Percentiles rank a stretch among this genome's conserved stretches.
These are phyloP conservation scores for Fusarium sp. DNA, from an alignment of 2,329 filamentous ascomycete species.

Conservation along the genomic window DNA sequence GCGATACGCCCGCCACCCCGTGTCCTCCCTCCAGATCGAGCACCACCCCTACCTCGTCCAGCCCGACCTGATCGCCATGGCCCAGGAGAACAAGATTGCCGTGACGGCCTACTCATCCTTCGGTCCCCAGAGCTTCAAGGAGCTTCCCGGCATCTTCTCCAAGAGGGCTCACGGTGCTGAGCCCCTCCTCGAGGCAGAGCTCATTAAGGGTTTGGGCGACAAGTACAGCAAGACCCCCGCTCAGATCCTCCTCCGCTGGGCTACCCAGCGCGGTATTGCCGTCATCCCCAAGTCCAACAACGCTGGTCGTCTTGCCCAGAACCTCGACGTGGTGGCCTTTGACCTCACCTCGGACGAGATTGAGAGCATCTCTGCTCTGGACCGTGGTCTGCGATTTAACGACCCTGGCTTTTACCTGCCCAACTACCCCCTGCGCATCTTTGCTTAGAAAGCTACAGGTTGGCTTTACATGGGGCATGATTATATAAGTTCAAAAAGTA, in stretches of 20 bases:
- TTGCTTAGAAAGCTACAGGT: conserved; percentile 45
- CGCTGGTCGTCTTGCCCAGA: conserved; percentile 58
- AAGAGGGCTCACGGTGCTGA: conserved; percentile 40
- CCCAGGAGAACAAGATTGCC: conserved; percentile 63
- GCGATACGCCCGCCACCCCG: conserved; percentile 62
- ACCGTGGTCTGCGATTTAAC: conserved; percentile 67
- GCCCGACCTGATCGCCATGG: conserved; percentile 62
- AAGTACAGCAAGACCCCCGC: conserved; percentile 67
- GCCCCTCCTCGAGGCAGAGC: conserved; percentile 45
- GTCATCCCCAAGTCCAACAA: conserved; percentile 71
- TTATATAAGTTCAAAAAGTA: not conserved
- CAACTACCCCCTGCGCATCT: conserved; percentile 60
- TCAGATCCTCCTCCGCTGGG: conserved; percentile 72
- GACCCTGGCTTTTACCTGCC: conserved; percentile 51
- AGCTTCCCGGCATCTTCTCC: conserved; percentile 43
- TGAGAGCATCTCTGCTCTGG: conserved; percentile 61
- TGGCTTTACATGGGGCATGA: not conserved
- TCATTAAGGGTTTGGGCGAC: conserved; percentile 59
- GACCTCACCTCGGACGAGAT: conserved; percentile 63
- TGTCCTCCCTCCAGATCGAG: conserved; percentile 70
- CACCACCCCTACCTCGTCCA: conserved; percentile 74
- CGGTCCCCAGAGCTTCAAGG: conserved; percentile 59
- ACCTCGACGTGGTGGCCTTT: conserved; percentile 64
- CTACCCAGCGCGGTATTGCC: conserved; percentile 68
- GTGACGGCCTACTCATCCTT: conserved; percentile 73